phyloP scores from a whole-genome alignment of 805 yeast genomes.

The Ogataea ramenticola region DNA sequence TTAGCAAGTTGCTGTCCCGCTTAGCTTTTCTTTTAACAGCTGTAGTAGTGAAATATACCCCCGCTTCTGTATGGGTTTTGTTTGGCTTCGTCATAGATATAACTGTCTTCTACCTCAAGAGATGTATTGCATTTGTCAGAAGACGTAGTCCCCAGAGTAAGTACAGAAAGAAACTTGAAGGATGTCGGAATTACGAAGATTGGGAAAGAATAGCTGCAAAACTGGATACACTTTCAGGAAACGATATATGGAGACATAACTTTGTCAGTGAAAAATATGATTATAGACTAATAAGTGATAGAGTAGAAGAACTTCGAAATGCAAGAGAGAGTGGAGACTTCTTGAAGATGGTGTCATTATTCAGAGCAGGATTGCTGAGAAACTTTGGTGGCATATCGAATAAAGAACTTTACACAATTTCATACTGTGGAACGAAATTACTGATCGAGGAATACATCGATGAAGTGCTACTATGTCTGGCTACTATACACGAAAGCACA shows the following conservation, averaged over 20 bases:
- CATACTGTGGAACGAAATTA: slow-evolving; percentile 83
- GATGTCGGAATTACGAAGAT: slow-evolving; percentile 54
- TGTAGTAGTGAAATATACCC: not conserved
- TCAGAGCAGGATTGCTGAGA: slow-evolving; percentile 77
- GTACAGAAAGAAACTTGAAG: slow-evolving; percentile 37
- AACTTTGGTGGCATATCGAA: slow-evolving; percentile 90
- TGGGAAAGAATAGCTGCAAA: slow-evolving; percentile 54
- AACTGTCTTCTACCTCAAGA: slow-evolving; percentile 38
- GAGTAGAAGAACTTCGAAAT: slow-evolving; percentile 52
- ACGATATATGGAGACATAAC: slow-evolving; percentile 71
- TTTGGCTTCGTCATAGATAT: slow-evolving; percentile 32
- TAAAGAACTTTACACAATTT: slow-evolving; percentile 67
- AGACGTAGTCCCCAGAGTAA: slow-evolving; percentile 38
- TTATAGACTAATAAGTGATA: slow-evolving; percentile 70
- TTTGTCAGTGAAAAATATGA: slow-evolving; percentile 79
- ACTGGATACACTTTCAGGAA: slow-evolving; percentile 45
- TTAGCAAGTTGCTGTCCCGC: not conserved
- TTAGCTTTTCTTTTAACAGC: not conserved
- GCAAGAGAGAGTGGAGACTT: slow-evolving; percentile 59
- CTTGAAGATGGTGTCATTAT: slow-evolving; percentile 49
- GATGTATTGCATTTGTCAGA: slow-evolving; percentile 27
- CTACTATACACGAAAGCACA: slow-evolving; percentile 42
- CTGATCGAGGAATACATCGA: slow-evolving; percentile 81
- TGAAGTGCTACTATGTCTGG: slow-evolving; percentile 66
- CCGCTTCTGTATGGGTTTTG: not conserved